Evolutionary conservation across 768 basidiomycete genomes (phyloP).

Genomic region (Phanerochaete carnosa): DNA sequence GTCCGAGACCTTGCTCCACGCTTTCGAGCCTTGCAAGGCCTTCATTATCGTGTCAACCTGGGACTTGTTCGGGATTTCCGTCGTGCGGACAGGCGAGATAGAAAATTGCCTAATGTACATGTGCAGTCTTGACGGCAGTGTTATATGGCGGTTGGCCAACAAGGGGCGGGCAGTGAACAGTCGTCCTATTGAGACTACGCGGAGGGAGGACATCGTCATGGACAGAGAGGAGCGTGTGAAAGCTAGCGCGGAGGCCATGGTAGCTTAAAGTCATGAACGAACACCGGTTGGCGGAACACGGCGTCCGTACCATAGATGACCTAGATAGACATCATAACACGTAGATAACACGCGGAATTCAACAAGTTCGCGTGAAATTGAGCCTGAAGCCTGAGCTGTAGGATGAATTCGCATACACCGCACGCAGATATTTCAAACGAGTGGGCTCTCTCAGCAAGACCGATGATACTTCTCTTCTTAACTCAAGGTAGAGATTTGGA

Average conservation of each 20-base stretch:
- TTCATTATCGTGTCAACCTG: background rate
- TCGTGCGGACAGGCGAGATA: background rate
- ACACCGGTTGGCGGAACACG: too few relatives aligned
- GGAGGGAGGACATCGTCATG: background rate
- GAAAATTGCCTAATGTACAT: background rate
- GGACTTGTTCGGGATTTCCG: background rate
- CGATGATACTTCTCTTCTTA: too few relatives aligned
- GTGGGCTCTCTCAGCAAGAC: too few relatives aligned
- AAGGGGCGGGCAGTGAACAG: background rate
- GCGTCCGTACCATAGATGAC: too few relatives aligned
- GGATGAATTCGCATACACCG: too few relatives aligned
- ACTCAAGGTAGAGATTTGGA: too few relatives aligned
- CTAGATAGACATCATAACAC: too few relatives aligned
- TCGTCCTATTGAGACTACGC: background rate
- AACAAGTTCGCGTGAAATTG: too few relatives aligned
- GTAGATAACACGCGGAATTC: too few relatives aligned
- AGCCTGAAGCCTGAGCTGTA: too few relatives aligned
- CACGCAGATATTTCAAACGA: too few relatives aligned
- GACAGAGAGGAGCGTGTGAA: background rate
- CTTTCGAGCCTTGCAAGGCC: constrained; percentile 2
- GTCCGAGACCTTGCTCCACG: constrained; percentile 3
- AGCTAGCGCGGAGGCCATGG: background rate
- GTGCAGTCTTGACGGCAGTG: background rate
- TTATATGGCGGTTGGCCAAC: background rate
- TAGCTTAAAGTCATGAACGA: too few relatives aligned